These are phyloP conservation scores for Sporisorium exsertum DNA, from an alignment of 1,284 basidiomycete species.

Conservation along the genomic window DNA sequence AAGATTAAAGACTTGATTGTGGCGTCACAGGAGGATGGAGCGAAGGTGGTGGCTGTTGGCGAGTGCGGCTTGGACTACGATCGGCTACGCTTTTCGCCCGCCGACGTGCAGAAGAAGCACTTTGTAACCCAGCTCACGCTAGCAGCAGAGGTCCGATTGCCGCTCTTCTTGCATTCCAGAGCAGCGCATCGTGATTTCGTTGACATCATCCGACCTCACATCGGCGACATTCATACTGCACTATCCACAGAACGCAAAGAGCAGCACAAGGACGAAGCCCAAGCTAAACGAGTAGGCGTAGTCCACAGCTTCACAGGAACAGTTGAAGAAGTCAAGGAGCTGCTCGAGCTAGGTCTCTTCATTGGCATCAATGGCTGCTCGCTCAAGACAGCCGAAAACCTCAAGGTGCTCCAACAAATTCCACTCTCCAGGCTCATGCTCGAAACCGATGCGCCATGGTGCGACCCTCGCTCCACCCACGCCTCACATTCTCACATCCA, in stretches of 20 bases:
- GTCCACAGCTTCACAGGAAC: constrained; percentile 89
- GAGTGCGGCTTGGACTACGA: constrained; percentile 93
- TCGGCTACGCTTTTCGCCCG: constrained; percentile 78
- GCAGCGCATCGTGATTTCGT: constrained; percentile 77
- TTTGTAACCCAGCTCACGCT: constrained; percentile 81
- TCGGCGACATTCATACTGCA: constrained; percentile 22
- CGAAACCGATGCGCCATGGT: constrained; percentile 80
- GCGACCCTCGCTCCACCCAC: constrained; percentile 81
- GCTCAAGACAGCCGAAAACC: constrained; percentile 81
- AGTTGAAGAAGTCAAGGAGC: constrained; percentile 76
- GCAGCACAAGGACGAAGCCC: constrained; percentile 12
- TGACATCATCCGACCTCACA: constrained; percentile 72
- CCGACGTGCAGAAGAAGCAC: constrained; percentile 77
- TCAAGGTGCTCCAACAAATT: constrained; percentile 76
- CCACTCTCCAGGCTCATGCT: constrained; percentile 79
- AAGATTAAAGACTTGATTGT: constrained; percentile 70
- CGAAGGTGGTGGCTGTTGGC: constrained; percentile 76
- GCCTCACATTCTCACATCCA: constrained; percentile 77
- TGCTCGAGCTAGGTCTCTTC: constrained; percentile 72
- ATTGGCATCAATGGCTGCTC: constrained; percentile 86
- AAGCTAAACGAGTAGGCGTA: constrained; percentile 71
- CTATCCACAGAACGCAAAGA: neutral
- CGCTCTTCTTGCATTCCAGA: constrained; percentile 86
- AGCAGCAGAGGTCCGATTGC: constrained; percentile 79
- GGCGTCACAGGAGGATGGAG: neutral